These are phyloP conservation scores for Cryptomeria japonica DNA, from an alignment of 75 land plant species.

Conservation along the genomic window DNA sequence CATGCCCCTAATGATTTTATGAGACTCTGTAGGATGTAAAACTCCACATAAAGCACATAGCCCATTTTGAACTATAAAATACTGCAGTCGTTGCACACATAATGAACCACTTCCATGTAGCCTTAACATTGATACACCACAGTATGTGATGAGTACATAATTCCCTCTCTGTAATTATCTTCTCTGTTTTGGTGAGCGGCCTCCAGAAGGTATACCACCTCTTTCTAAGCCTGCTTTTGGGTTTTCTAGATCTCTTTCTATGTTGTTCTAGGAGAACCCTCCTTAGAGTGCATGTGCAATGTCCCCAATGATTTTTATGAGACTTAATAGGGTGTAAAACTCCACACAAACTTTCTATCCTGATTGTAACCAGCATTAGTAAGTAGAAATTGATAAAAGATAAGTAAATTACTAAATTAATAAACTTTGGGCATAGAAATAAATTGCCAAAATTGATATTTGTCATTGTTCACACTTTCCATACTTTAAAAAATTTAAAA, in stretches of 20 bases:
- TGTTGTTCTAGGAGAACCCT: neutral
- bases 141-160: neutral
- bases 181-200: neutral
- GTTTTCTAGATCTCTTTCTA: neutral
- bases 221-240: neutral
- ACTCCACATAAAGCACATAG: neutral
- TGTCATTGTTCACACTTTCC: neutral
- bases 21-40: too few species aligned
- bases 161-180: neutral
- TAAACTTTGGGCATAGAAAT: neutral
- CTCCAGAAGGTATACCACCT: neutral
- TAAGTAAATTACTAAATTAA: neutral
- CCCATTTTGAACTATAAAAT: neutral
- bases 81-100: neutral
- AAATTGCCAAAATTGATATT: neutral
- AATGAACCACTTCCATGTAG: neutral
- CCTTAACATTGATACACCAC: neutral
- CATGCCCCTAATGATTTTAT: too few species aligned
- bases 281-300: neutral
- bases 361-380: neutral
- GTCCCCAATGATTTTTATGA: neutral
- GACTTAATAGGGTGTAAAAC: too few species aligned
- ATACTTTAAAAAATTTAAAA: too few species aligned
- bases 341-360: neutral
- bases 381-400: neutral